phyloP scores from a whole-genome alignment of 768 basidiomycete species.

The Boletus sp. region DNA sequence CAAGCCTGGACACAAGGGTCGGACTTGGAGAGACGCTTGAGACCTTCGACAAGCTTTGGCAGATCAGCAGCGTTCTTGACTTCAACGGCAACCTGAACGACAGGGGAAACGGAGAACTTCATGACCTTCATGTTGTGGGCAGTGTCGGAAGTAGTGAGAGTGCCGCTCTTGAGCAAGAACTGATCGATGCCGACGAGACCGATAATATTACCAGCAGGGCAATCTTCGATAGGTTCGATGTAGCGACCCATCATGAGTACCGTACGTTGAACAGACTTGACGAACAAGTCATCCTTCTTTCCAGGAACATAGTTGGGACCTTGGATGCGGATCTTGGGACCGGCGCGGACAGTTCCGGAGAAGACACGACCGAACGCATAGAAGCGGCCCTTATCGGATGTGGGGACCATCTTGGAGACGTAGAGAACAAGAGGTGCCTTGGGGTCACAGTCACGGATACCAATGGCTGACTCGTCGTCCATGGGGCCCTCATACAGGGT shows the following conservation, averaged over 20 bases:
- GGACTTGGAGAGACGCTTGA: conserved; percentile 99
- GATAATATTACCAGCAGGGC: conserved; percentile 97
- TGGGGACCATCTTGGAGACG: conserved; percentile 99
- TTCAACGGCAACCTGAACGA: conserved; percentile 98
- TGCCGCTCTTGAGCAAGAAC: conserved; percentile 99
- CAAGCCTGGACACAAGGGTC: conserved; percentile 98
- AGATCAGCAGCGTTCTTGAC: conserved; percentile 99
- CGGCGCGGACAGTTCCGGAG: conserved; percentile 94
- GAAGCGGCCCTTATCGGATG: conserved; percentile 99
- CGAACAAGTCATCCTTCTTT: conserved; percentile 96
- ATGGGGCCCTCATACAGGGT: conserved; percentile 99
- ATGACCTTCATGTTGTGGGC: conserved; percentile 99
- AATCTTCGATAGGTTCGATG: conserved; percentile 98
- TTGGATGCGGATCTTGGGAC: conserved; percentile 99
- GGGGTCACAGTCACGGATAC: conserved; percentile 97
- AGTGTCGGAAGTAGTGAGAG: conserved; percentile 95
- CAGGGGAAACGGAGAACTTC: conserved; percentile 99
- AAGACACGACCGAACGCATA: conserved; percentile 99
- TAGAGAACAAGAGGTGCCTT: conserved; percentile 95
- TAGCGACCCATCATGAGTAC: conserved; percentile 99
- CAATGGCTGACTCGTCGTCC: conserved; percentile 99
- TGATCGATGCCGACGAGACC: conserved; percentile 99
- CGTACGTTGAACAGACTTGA: conserved; percentile 98
- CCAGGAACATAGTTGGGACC: conserved; percentile 98
- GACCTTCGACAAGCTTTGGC: conserved; percentile 99